These are phyloP conservation scores for Cryptococcus sp. DNA, from an alignment of 1,284 basidiomycete genomes.

Conservation along the genomic window DNA sequence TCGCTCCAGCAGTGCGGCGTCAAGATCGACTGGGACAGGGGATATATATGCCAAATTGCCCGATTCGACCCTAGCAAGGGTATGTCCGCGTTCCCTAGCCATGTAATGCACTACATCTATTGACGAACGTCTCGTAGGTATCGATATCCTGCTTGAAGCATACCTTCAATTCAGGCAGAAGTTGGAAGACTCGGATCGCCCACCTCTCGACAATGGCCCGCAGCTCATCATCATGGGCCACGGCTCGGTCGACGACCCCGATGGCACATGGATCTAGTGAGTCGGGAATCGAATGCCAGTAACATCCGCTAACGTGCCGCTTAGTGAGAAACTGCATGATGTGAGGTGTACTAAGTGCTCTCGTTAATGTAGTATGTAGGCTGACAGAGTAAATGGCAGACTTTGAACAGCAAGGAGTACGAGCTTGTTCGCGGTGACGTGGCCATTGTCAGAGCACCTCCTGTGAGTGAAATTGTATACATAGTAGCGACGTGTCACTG, in stretches of 20 bases:
- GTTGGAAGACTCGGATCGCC: conserved; percentile 53
- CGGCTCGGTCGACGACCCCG: conserved; percentile 67
- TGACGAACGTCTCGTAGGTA: conserved; percentile 21
- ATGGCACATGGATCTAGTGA: conserved; percentile 66
- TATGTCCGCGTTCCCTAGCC: conserved; percentile 34
- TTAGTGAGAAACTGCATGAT: conserved; percentile 66
- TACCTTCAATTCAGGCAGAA: conserved; percentile 73
- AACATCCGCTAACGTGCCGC: conserved; percentile 2
- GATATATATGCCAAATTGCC: conserved; percentile 78
- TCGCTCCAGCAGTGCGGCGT: conserved; percentile 47
- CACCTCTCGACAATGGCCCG: conserved; percentile 62
- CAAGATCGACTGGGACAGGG: conserved; percentile 72
- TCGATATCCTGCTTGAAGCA: conserved; percentile 60
- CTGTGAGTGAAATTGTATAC: conserved; percentile 20
- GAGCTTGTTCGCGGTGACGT: conserved; percentile 40
- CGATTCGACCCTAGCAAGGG: conserved; percentile 78
- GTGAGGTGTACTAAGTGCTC: conserved; percentile 23
- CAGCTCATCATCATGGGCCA: conserved; percentile 83
- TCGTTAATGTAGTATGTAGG: not conserved
- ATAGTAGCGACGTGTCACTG: not conserved
- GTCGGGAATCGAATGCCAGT: conserved; percentile 1
- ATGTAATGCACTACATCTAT: not conserved
- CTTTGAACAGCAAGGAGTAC: conserved; percentile 37
- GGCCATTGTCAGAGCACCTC: conserved; percentile 49
- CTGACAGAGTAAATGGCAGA: conserved; percentile 19